Base-by-base conservation (phyloP, 495 filamentous ascomycete genomes). In the Penicillium taxi region DNA sequence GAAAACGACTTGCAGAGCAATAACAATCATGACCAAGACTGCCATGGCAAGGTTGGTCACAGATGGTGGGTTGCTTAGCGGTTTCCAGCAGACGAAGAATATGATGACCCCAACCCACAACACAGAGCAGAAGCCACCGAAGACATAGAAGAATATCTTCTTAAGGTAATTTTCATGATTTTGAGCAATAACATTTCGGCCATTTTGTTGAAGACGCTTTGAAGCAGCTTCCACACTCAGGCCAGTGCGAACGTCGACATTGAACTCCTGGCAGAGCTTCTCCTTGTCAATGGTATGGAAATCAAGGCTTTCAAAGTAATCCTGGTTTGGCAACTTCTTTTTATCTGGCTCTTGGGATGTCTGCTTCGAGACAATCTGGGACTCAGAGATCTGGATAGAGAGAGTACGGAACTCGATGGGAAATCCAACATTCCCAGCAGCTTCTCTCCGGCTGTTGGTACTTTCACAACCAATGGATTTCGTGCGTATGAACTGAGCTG, bases 121-220 rank as follows among this genome's bases (percentile, higher is more conserved):
- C 11, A 86, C 61, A 1, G 78, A 72, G n/a, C 82, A 81, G 42
- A 86, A 86, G 6, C 82, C 83, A 33, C 74, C 77, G 51, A 84
- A 86, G 52, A 84, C 72, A 51, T 86, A 86, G 14, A 70, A 69
- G 5, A 84, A 62, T 15, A 74, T 69, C 43, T 76, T 74, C 26
- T 63, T 61, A 34, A 77, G 41, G 15, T 67, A 69, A 34, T 68
- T 73, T 9, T 78, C 78, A 1, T 72, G 56, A 20, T 76, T 74
- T 0, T 73, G 71, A 9, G 76, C 68, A 17, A 75, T 73, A 5
- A 70, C 62, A 44, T 86, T 87, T 29, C 58, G 67, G 4, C 80
- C 79, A 55, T 79, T 72, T 28, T 75, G 64, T 23, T 66, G 62
- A 6, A 74, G 57, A 23, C 67, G 66, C 3, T 62, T 60, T 5